phyloP scores from a whole-genome alignment of 2,329 filamentous ascomycete genomes.

The Fusarium torreyae region DNA sequence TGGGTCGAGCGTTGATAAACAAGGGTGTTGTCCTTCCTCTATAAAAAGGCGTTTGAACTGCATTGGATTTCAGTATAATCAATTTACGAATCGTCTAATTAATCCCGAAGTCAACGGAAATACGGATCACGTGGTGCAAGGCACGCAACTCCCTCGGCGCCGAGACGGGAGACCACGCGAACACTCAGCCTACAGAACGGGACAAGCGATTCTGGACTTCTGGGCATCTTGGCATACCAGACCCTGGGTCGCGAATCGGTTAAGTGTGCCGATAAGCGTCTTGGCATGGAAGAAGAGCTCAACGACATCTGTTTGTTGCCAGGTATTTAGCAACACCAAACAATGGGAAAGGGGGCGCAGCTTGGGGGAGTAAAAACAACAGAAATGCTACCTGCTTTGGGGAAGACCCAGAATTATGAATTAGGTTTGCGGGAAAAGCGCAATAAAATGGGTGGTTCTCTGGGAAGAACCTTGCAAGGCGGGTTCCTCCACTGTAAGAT shows the following conservation, averaged over 20 bases:
- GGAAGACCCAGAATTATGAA: slow-evolving; percentile 13
- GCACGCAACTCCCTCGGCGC: slow-evolving; percentile 11
- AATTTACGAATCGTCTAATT: background rate
- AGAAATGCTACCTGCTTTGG: background rate
- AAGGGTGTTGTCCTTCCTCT: slow-evolving; percentile 1
- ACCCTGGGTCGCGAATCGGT: slow-evolving; percentile 47
- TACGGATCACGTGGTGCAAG: slow-evolving; percentile 30
- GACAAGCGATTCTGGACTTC: slow-evolving; percentile 32
- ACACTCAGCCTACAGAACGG: slow-evolving; percentile 23
- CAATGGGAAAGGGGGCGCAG: background rate
- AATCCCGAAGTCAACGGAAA: slow-evolving; percentile 7
- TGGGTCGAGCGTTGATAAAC: slow-evolving; percentile 30
- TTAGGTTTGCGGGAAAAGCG: slow-evolving; percentile 14
- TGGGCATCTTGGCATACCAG: slow-evolving; percentile 45
- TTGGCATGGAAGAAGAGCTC: slow-evolving; percentile 43
- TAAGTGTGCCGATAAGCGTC: slow-evolving; percentile 47
- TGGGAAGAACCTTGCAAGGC: slow-evolving; percentile 10
- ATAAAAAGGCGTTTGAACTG: background rate
- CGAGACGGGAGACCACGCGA: slow-evolving; percentile 34
- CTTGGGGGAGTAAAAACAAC: background rate
- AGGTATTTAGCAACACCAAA: background rate
- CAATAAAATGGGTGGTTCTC: slow-evolving; percentile 10
- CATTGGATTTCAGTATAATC: background rate
- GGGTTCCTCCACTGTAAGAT: slow-evolving; percentile 15
- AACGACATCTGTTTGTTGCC: slow-evolving; percentile 27